Evolutionary conservation across 495 filamentous ascomycete species (phyloP).

Genomic region (Penicillium cosmopolitanum): DNA sequence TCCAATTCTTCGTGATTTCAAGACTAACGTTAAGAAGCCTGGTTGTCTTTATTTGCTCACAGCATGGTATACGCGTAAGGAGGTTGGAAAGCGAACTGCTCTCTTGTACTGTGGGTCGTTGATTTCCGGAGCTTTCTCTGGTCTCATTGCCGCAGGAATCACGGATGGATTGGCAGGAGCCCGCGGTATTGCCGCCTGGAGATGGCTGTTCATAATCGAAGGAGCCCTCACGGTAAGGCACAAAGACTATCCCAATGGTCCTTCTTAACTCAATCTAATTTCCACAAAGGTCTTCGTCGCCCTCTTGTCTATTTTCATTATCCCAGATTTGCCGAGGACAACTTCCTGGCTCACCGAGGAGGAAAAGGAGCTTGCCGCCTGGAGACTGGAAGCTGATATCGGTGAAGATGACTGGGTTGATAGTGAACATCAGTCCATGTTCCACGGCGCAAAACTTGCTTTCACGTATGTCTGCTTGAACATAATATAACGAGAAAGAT

Average conservation of each 20-base stretch:
- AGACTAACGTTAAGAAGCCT: constrained; percentile 23
- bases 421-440: constrained; percentile 60
- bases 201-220: constrained; percentile 44
- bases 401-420: constrained; percentile 71
- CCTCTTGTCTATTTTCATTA: constrained; percentile 54
- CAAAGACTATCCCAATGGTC: not conserved
- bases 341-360: constrained; percentile 69
- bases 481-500: not conserved
- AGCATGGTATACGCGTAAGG: constrained; percentile 52
- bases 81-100: constrained; percentile 28
- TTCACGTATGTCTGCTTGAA: constrained; percentile 50
- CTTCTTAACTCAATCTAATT: not conserved
- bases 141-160: constrained; percentile 32
- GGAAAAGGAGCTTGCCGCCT: constrained; percentile 64
- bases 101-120: constrained; percentile 30
- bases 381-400: constrained; percentile 71
- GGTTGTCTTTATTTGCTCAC: constrained; percentile 48
- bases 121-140: constrained; percentile 32
- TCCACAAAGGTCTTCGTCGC: constrained; percentile 43
- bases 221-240: constrained; percentile 39
- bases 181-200: constrained; percentile 33
- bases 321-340: constrained; percentile 76
- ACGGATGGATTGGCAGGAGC: constrained; percentile 23
- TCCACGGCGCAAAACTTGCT: constrained; percentile 66
- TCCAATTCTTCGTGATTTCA: too few species aligned